Conservation (phyloP, 139 green algal genomes). For the Coelastrella sp. region DNA sequence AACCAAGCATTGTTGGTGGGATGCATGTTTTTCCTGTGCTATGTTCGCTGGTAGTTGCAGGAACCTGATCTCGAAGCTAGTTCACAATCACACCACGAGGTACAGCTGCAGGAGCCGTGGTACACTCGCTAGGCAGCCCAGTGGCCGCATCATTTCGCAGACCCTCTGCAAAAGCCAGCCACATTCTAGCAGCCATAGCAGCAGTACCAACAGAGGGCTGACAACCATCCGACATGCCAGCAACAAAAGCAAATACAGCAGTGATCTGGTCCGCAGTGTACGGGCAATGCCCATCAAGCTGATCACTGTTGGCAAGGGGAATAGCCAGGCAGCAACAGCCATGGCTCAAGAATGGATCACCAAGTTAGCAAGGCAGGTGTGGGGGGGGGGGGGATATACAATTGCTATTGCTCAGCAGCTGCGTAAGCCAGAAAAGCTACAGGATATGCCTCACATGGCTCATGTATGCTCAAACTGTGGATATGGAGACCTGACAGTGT, state of each 20-base stretch:
- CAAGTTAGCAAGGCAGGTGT: conserved; percentile 62
- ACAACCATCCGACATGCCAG: not conserved
- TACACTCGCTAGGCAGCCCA: too few species aligned
- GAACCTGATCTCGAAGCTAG: too few species aligned
- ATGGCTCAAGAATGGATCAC: conserved; percentile 63
- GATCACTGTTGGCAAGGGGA: conserved; percentile 64
- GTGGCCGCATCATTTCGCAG: not conserved
- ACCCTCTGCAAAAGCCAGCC: not conserved
- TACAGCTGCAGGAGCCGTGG: too few species aligned
- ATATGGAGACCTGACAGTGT: too few species aligned
- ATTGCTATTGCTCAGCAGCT: too few species aligned
- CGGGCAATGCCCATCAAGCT: conserved; percentile 67
- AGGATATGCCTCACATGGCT: too few species aligned
- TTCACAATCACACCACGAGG: too few species aligned
- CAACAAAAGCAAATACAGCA: conserved; percentile 33
- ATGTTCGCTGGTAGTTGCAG: too few species aligned
- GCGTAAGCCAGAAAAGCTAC: too few species aligned
- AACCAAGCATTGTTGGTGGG: too few species aligned
- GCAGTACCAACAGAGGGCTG: not conserved
- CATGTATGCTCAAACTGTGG: too few species aligned
- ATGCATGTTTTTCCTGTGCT: too few species aligned
- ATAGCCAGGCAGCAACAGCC: conserved; percentile 11
- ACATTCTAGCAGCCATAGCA: not conserved
- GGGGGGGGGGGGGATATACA: not conserved
- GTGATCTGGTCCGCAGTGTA: conserved; percentile 56